These are phyloP conservation scores for Cinnamomum chago DNA, from an alignment of 164 flowering plant genomes.

Conservation along the genomic window DNA sequence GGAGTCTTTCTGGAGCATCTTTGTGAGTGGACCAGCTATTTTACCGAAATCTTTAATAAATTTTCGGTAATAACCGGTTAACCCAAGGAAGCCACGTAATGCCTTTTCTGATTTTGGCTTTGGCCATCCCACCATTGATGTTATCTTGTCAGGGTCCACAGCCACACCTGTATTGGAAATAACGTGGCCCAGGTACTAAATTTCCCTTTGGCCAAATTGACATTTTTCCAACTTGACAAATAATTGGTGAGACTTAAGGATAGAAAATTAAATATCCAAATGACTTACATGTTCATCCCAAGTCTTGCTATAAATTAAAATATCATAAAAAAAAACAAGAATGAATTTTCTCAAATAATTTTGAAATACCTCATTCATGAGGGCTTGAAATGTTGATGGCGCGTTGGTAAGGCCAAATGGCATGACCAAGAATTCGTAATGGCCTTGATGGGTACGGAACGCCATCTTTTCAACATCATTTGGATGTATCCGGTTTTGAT, in stretches of 20 bases:
- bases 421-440: neutral
- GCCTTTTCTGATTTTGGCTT: neutral
- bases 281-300: neutral
- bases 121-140: neutral
- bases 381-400: neutral
- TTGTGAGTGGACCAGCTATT: neutral
- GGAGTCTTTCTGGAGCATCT: neutral
- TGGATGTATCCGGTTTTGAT: neutral
- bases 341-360: neutral
- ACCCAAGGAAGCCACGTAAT: neutral
- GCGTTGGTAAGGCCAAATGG: neutral
- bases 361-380: neutral
- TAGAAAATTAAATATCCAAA: no score
- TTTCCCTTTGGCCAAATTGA: neutral
- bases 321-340: neutral
- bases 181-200: neutral
- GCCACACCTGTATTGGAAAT: neutral
- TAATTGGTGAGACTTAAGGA: neutral
- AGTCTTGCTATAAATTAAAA: neutral
- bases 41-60: neutral
- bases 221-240: neutral
- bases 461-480: neutral
- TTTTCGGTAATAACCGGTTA: neutral
- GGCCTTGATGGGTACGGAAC: neutral
- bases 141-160: neutral